These are phyloP conservation scores for Dentiscutata heterogama DNA, from an alignment of 371 early-diverging fungal species.

Conservation along the genomic window DNA sequence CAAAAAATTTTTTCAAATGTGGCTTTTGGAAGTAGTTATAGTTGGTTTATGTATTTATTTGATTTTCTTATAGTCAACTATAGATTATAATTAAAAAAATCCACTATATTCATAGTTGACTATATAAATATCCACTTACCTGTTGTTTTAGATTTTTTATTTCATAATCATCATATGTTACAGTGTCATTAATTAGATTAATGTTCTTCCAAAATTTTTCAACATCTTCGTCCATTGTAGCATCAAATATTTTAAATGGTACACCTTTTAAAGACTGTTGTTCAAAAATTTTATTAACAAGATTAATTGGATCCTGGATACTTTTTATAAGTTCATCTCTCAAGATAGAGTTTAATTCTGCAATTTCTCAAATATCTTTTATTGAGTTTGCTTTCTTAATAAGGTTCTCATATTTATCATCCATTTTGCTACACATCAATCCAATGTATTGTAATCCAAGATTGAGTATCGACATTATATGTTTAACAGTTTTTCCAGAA, in stretches of 20 bases:
- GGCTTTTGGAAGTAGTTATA: not conserved
- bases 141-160: not conserved
- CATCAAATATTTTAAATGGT: not conserved
- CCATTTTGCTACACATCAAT: no score
- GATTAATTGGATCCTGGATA: no score
- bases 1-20: not conserved
- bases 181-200: not conserved
- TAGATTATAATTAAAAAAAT: no score
- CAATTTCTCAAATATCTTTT: no score
- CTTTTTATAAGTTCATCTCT: no score
- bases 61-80: no score
- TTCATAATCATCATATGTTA: not conserved
- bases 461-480: not conserved
- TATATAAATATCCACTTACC: not conserved
- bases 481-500: not conserved
- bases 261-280: not conserved
- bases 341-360: no score
- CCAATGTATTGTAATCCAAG: not conserved
- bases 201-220: not conserved
- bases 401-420: no score
- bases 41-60: not conserved
- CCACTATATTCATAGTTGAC: not conserved
- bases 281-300: not conserved
- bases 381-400: no score
- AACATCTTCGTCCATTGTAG: not conserved